Evolutionary conservation across 345 rosid genomes (phyloP).

Genomic region (Eucalyptus microcorys): DNA sequence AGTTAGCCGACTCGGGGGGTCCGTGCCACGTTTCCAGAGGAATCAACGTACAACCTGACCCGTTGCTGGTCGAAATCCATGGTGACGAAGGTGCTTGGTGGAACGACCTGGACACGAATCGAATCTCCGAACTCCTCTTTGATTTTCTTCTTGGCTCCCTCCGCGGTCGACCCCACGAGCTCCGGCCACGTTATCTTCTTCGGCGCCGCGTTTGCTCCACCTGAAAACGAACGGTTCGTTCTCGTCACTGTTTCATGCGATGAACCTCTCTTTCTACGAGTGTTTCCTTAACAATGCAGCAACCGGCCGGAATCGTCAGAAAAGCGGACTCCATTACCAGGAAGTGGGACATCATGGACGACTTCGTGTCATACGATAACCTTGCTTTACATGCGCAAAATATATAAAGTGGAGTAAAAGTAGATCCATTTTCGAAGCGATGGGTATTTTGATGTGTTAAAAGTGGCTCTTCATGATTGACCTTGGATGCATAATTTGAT

Average conservation of each 20-base stretch:
- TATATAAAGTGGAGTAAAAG: not conserved
- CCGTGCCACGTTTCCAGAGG: slow-evolving; percentile 14
- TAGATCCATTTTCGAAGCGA: not conserved
- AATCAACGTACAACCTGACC: slow-evolving; percentile 22
- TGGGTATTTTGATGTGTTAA: not conserved
- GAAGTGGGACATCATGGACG: not conserved
- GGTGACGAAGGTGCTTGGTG: slow-evolving; percentile 10
- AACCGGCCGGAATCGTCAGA: not conserved
- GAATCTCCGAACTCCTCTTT: slow-evolving; percentile 22
- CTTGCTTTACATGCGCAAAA: not conserved
- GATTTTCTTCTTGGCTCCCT: slow-evolving; percentile 36
- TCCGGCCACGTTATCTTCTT: slow-evolving; percentile 36
- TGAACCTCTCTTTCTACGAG: not conserved
- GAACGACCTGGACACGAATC: slow-evolving; percentile 22
- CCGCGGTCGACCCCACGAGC: slow-evolving; percentile 26
- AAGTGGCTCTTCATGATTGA: not conserved
- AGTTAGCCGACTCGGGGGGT: slow-evolving; percentile 19
- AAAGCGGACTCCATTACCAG: not conserved
- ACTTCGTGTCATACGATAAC: not conserved
- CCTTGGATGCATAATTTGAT: not conserved
- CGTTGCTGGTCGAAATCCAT: slow-evolving; percentile 22
- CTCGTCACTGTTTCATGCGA: not conserved
- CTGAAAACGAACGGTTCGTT: not conserved
- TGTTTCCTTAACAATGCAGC: not conserved
- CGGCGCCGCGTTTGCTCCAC: not conserved